Base-by-base conservation (phyloP, 176 grass and related monocot genomes). In the Lolium rigidum region DNA sequence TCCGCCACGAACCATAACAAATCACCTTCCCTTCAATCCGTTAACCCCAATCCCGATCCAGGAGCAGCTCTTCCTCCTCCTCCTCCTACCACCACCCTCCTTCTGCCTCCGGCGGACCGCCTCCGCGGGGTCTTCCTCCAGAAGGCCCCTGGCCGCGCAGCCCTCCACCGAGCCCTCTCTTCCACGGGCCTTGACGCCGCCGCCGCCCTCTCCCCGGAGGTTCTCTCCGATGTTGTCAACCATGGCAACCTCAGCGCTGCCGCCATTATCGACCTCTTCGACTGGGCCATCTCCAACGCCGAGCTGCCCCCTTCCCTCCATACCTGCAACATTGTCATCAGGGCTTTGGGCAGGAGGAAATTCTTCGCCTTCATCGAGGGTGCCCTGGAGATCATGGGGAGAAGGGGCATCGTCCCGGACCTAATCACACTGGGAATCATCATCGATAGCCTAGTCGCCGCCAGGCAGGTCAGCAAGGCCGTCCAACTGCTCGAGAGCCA, bases 111-210 rank as follows among this genome's bases (percentile, higher is more conserved):
- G 11, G 91, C 83, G 20, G 89, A 95, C 51, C 85, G 87, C 83
- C 89, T 98, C 77, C 83, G 93, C 2, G 95, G 95, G 44, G 86
- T 98, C 10, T 98, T 98, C 83, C 95, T 98, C 18, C 91, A 88
- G 74, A 98, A 89, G 77, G 28, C 91, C 31, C 35, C 20, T 9
- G 91, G 95, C 2, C 89, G 81, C 56, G 83, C 56, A 0, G 80
- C 85, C 22, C 70, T 98, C 20, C 91, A 94, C 70, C 79, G 41
- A 3, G 86, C 95, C 7, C 91, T 97, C 58, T 93, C 92, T 6
- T 85, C 79, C 24, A 82, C 82, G 16, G 81, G 87, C 54, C 17
- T 94, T 12, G 78, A 76, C 2, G 62, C 70, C 61, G 13, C 74
- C 22, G 60, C 73, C 0, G 86, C 86, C 58, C 82, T 98, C 22